Percentiles rank a stretch among this genome's conserved stretches.
Conservation (phyloP, 371 early-diverging fungal genomes). For the Syncephalastrum monosporum region DNA sequence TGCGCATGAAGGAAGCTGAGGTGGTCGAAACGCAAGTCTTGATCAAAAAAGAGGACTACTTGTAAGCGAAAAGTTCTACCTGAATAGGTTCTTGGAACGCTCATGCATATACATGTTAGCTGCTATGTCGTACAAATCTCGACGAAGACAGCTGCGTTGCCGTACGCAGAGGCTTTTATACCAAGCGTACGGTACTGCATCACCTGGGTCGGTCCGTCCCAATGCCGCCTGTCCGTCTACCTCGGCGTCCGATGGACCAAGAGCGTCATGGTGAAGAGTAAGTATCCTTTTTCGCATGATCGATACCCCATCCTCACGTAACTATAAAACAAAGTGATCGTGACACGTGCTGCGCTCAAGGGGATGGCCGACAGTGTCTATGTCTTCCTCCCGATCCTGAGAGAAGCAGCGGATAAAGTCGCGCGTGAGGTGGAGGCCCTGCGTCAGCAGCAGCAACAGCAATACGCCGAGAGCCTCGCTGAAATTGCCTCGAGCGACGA, state of each 20-base stretch:
- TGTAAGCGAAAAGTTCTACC: slow-evolving; percentile 22
- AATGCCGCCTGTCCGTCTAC: slow-evolving; percentile 48
- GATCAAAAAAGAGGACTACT: slow-evolving; percentile 54
- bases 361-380: slow-evolving; percentile 38
- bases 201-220: slow-evolving; percentile 43
- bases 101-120: slow-evolving; percentile 8
- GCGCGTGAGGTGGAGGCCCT: slow-evolving; percentile 2
- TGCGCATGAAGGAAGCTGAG: slow-evolving; percentile 60
- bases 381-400: slow-evolving; percentile 27
- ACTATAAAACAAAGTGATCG: slow-evolving; percentile 18
- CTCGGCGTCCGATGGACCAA: slow-evolving; percentile 58
- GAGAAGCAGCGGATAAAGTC: slow-evolving; percentile 9
- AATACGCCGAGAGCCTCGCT: no score
- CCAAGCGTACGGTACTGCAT: slow-evolving; percentile 60
- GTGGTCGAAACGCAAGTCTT: slow-evolving; percentile 55
- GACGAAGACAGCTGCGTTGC: slow-evolving; percentile 49
- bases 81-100: no score
- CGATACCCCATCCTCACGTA: no score
- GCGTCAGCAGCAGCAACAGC: slow-evolving; percentile 3
- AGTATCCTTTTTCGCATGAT: not conserved
- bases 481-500: no score
- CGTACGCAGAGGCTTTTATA: slow-evolving; percentile 62
- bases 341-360: slow-evolving; percentile 42
- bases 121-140: slow-evolving; percentile 44
- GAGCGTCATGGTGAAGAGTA: slow-evolving; percentile 54